Evolutionary conservation across 1,139 yeast species (phyloP).

Genomic region (Casaregolazyma suthepensis): DNA sequence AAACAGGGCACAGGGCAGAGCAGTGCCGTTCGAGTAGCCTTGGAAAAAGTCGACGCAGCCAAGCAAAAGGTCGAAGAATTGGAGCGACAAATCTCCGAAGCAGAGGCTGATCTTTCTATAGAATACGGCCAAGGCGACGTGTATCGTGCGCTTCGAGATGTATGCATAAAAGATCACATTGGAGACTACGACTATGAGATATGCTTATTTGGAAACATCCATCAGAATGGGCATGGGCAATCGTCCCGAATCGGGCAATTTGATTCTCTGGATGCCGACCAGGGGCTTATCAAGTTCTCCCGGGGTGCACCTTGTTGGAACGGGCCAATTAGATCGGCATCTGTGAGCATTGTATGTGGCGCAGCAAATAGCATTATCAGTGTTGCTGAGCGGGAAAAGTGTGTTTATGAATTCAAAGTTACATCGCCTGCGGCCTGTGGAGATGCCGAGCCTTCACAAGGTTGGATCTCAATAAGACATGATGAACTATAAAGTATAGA

Average conservation of each 20-base stretch:
- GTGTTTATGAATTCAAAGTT: conserved; percentile 64
- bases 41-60: conserved; percentile 25
- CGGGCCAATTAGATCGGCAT: conserved; percentile 78
- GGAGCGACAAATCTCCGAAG: conserved; percentile 21
- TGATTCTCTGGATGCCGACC: conserved; percentile 9
- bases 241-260: conserved; percentile 49
- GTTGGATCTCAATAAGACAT: conserved; percentile 7
- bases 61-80: conserved; percentile 23
- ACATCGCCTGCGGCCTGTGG: conserved; percentile 68
- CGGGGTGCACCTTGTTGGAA: conserved; percentile 92
- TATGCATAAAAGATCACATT: conserved; percentile 43
- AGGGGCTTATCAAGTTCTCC: conserved; percentile 38
- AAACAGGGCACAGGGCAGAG: conserved; percentile 8
- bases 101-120: conserved; percentile 17
- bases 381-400: conserved; percentile 85
- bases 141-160: conserved; percentile 50
- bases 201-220: conserved; percentile 51
- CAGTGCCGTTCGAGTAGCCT: conserved; percentile 18
- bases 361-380: conserved; percentile 45
- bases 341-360: conserved; percentile 65
- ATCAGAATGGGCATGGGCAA: conserved; percentile 48
- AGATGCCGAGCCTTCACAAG: conserved; percentile 8
- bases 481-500: conserved; percentile 8
- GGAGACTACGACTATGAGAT: conserved; percentile 71
- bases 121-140: conserved; percentile 60